Evolutionary conservation across 257 asterid species (phyloP).

Genomic region (Solanum bulbocastanum): DNA sequence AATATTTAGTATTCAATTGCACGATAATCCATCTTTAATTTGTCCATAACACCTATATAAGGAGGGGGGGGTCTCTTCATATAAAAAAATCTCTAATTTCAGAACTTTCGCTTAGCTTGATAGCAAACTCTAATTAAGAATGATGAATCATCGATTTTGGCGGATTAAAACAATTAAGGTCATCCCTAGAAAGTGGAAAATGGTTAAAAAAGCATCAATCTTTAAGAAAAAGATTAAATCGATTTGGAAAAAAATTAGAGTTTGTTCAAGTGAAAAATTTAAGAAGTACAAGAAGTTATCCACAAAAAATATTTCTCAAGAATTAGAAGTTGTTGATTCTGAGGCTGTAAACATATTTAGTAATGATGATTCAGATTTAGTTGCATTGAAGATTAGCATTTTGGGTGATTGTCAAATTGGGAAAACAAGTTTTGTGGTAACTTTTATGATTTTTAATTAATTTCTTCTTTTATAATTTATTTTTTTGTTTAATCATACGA

Average conservation of each 20-base stretch:
- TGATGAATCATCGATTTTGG: slow-evolving; percentile 14
- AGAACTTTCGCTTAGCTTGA: not conserved
- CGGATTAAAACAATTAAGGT: slow-evolving; percentile 37
- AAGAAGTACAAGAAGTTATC: slow-evolving; percentile 17
- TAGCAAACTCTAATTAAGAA: not conserved
- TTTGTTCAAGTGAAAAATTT: slow-evolving; percentile 41
- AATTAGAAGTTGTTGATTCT: not conserved
- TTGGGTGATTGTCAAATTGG: slow-evolving; percentile 90
- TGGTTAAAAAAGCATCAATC: slow-evolving; percentile 31
- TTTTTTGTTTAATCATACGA: not conserved
- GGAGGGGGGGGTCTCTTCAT: not conserved
- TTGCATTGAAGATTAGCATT: slow-evolving; percentile 66
- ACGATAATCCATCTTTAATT: not conserved
- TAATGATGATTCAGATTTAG: slow-evolving; percentile 64
- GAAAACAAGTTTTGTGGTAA: slow-evolving; percentile 75
- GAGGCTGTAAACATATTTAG: slow-evolving; percentile 11
- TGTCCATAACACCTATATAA: not conserved
- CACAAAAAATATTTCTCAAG: not conserved
- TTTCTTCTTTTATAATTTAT: not conserved
- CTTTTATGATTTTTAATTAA: not conserved
- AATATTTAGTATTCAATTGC: not conserved
- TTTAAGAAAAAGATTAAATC: slow-evolving; percentile 36
- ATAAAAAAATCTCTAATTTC: not conserved
- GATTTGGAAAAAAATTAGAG: slow-evolving; percentile 43
- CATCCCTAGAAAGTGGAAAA: slow-evolving; percentile 44